Percentiles rank a stretch among this genome's conserved stretches.
Evolutionary conservation across 768 basidiomycete genomes (phyloP).

Genomic region (Mycena pura): DNA sequence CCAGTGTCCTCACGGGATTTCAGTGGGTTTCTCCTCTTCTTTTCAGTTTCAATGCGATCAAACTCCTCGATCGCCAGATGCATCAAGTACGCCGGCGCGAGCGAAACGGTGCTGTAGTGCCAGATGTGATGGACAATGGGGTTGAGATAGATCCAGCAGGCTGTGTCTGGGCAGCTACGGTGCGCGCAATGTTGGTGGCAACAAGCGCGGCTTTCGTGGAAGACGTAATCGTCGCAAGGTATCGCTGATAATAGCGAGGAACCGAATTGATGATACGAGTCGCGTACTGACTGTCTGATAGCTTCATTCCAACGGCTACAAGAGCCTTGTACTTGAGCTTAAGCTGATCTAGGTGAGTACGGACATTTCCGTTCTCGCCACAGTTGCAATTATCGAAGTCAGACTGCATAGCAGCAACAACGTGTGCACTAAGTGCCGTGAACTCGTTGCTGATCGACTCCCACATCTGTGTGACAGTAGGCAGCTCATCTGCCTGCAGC

Average conservation of each 20-base stretch:
- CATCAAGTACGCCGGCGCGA: not conserved
- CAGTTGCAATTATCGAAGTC: slow-evolving; percentile 12
- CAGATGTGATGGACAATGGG: not conserved
- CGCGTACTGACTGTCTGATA: not conserved
- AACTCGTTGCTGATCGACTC: slow-evolving; percentile 37
- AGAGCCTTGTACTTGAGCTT: not conserved
- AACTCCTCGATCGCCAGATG: slow-evolving; percentile 1
- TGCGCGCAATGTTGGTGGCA: not conserved
- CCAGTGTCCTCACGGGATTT: slow-evolving; percentile 1
- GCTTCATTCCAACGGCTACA: slow-evolving; percentile 4
- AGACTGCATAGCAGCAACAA: slow-evolving; percentile 7
- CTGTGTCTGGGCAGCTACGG: not conserved
- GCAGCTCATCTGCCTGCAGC: slow-evolving; percentile 30
- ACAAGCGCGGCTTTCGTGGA: not conserved
- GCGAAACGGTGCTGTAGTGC: not conserved
- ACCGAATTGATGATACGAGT: slow-evolving; percentile 12
- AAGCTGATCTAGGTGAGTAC: slow-evolving; percentile 3
- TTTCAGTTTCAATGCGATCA: not conserved
- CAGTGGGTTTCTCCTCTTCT: not conserved
- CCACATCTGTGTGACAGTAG: slow-evolving; percentile 39
- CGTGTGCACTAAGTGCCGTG: slow-evolving; percentile 24
- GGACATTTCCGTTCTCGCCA: slow-evolving; percentile 12
- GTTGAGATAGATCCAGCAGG: not conserved
- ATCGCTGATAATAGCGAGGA: not conserved
- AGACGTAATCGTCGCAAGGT: slow-evolving; percentile 1